Evolutionary conservation across 2,329 filamentous ascomycete genomes (phyloP), one percentile per base, ranked within the genome.

Genomic region (Neonectria punicea): DNA sequence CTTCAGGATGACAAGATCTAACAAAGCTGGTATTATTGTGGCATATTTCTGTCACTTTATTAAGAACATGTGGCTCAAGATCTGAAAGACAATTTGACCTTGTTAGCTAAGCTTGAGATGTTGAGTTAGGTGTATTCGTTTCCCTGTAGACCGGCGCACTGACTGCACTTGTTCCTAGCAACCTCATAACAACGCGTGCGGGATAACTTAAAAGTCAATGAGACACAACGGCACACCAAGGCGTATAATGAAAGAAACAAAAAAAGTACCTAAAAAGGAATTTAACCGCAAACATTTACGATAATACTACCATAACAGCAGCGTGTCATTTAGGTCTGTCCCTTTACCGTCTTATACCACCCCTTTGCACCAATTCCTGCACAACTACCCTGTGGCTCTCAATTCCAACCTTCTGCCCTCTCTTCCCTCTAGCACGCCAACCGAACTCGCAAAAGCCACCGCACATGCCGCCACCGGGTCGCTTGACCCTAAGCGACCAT

Each of bases 391-490:
- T 51, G 3, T 18, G 32, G n/a, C 28, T 51, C n/a, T 6, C 2
- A 36, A 36, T 34, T 22, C 8, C 44, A 6, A 6, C 44, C n/a
- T 30, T 30, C 16, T 49, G 14, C 22, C n/a, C 22, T 39, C 36
- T 39, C 34, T n/a, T n/a, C 36, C 6, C 14, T n/a, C 36, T n/a
- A 39, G 25, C 25, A n/a, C 54, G 10, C 44, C 41, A 34, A 50
- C 49, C 11, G 7, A n/a, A 43, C 22, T 53, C 49, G 32, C 25
- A 25, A 55, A 43, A 49, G 13, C 44, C 22, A n/a, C 46, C 16
- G 53, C 46, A n/a, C 32, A 25, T 58, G 32, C 28, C 41, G 56
- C 32, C 43, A 54, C 32, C 25, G n/a, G 39, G 8, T 20, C 8
- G 4, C 47, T 39, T 56, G n/a, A 10, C 18, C 43, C 44, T n/a